Conservation (phyloP, 164 flowering plant genomes). For the Piper longum region DNA sequence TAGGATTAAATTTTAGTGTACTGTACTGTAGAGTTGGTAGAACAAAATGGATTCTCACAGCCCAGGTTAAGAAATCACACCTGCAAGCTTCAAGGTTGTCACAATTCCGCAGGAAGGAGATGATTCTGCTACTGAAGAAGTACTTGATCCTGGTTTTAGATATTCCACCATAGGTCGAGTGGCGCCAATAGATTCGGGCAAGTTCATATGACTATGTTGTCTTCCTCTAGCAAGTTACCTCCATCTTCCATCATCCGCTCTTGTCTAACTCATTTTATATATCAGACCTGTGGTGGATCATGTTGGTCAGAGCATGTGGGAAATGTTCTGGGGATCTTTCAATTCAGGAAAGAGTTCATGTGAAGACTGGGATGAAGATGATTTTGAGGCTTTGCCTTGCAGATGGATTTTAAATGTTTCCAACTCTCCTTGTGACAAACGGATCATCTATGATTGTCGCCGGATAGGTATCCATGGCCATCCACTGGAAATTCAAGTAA, state of each 20-base stretch:
- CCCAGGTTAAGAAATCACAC: constrained; percentile 86
- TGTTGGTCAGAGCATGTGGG: constrained; percentile 69
- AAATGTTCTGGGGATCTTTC: constrained; percentile 65
- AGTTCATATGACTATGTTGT: constrained; percentile 1
- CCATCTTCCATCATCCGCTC: not conserved
- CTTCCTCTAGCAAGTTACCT: not conserved
- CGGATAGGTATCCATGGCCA: constrained; percentile 90
- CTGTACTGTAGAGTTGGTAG: constrained; percentile 59
- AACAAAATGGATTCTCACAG: constrained; percentile 78
- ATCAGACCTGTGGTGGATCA: constrained; percentile 80
- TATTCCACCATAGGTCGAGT: constrained; percentile 88
- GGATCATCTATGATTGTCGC: constrained; percentile 88
- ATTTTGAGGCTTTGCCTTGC: constrained; percentile 70
- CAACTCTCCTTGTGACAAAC: constrained; percentile 71
- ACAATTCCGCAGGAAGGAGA: constrained; percentile 73
- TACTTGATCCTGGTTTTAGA: constrained; percentile 79
- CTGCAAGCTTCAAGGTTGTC: constrained; percentile 77
- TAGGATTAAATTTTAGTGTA: not conserved
- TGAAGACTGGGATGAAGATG: constrained; percentile 81
- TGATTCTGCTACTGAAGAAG: constrained; percentile 55
- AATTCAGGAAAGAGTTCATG: constrained; percentile 65
- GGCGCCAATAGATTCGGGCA: constrained; percentile 85
- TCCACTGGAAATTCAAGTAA: constrained; percentile 77
- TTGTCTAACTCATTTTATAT: not conserved
- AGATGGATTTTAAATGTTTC: constrained; percentile 86